Conservation (phyloP, 352 stramenopile genomes). For the Pythium phragmiticola region DNA sequence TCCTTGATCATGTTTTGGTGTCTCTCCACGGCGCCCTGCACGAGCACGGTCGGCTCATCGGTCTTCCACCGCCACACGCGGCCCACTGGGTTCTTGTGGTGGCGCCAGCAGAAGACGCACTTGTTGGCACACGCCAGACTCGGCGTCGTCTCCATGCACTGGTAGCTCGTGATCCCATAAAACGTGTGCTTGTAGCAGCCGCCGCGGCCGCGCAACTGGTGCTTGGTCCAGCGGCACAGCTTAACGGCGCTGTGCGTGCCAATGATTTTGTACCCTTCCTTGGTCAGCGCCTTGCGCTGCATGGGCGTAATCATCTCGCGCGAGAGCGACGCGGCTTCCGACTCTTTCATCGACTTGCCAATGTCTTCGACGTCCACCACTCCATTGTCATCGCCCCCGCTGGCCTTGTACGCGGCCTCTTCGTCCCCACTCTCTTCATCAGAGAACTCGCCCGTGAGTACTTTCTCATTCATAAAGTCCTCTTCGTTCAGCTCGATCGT, state of each 20-base stretch:
- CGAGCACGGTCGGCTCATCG: constrained; percentile 94
- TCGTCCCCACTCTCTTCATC: constrained; percentile 64
- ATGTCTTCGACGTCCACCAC: constrained; percentile 88
- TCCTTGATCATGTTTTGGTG: constrained; percentile 96
- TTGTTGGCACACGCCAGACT: constrained; percentile 98
- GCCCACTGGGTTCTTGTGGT: constrained; percentile 99
- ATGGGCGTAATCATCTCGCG: constrained; percentile 95
- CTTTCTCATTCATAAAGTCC: constrained; percentile 84
- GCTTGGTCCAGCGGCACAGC: constrained; percentile 98
- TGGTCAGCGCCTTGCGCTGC: constrained; percentile 93
- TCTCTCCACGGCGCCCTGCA: constrained; percentile 89
- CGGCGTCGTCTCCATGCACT: constrained; percentile 99
- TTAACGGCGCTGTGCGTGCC: constrained; percentile 98
- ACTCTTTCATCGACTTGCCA: constrained; percentile 85
- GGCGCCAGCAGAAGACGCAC: constrained; percentile 98
- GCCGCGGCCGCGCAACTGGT: constrained; percentile 95
- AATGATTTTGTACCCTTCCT: constrained; percentile 99
- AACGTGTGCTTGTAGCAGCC: constrained; percentile 99
- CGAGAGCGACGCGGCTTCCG: constrained; percentile 59
- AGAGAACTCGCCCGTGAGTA: constrained; percentile 69
- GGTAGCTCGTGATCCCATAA: constrained; percentile 98
- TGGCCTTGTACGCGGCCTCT: constrained; percentile 18
- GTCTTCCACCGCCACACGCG: constrained; percentile 98
- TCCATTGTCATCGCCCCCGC: constrained; percentile 35
- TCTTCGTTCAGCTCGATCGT: constrained; percentile 74